A percentile compares a stretch with the other conserved stretches of the same genome.
Evolutionary conservation across 2,329 filamentous ascomycete species (phyloP).

Genomic region (Penicillium sp.): DNA sequence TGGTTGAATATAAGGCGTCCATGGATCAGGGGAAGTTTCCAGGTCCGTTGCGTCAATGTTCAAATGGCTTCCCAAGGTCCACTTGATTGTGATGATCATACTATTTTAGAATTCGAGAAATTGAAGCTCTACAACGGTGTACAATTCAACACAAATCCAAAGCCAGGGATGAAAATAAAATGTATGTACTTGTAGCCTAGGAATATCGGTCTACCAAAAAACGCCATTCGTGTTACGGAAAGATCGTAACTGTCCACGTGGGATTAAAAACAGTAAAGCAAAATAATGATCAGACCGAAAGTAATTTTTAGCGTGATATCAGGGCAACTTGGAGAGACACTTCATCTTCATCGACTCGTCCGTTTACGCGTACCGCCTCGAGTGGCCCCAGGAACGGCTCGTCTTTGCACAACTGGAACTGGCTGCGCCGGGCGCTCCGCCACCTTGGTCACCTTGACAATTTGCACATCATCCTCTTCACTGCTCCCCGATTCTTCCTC

Average conservation of each 20-base stretch:
- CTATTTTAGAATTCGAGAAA: neutral
- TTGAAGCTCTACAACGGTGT: too few relatives aligned
- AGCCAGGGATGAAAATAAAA: neutral
- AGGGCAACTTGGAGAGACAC: conserved; percentile 11
- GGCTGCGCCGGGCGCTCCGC: conserved; percentile 29
- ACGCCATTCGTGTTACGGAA: conserved; percentile 2
- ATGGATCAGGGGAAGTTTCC: neutral
- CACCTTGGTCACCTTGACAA: conserved; percentile 24
- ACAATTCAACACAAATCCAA: neutral
- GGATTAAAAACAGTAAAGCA: neutral
- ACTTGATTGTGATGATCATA: neutral
- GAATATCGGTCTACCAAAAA: conserved; percentile 2
- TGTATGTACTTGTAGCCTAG: neutral
- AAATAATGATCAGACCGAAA: neutral
- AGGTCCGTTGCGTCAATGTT: neutral
- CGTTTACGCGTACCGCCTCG: conserved; percentile 26
- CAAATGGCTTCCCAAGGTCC: neutral
- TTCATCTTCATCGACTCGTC: conserved; percentile 22
- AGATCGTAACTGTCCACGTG: neutral
- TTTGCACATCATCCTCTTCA: conserved; percentile 34
- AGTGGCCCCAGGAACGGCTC: conserved; percentile 18
- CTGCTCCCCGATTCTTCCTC: conserved; percentile 25
- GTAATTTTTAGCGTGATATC: neutral
- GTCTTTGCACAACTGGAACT: conserved; percentile 18
- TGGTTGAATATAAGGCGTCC: neutral